These are phyloP conservation scores for Coffea canephora DNA, from an alignment of 257 asterid genomes.

Conservation along the genomic window DNA sequence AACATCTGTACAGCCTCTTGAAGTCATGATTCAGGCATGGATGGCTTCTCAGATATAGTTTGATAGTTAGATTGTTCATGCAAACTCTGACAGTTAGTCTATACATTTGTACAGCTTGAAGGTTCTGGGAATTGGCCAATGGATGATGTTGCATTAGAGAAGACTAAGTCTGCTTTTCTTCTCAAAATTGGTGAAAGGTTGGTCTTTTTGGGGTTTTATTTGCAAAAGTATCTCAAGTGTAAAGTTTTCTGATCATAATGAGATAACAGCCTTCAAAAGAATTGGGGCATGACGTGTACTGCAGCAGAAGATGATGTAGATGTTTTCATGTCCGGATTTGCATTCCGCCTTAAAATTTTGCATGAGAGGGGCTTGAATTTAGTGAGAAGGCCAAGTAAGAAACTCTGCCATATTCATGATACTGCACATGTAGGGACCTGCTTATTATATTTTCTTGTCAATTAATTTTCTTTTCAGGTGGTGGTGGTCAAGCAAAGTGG, in stretches of 20 bases:
- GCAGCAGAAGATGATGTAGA: conserved; percentile 91
- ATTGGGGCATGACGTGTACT: conserved; percentile 57
- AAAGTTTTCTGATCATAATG: conserved; percentile 28
- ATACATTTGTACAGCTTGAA: conserved; percentile 64
- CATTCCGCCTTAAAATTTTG: conserved; percentile 87
- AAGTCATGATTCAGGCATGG: conserved; percentile 92
- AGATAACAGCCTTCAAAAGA: conserved; percentile 68
- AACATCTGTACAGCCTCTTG: conserved; percentile 73
- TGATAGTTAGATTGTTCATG: conserved; percentile 13
- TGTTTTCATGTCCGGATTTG: conserved; percentile 84
- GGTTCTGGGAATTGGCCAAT: conserved; percentile 99
- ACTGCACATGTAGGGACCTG: not conserved
- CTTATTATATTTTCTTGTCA: not conserved
- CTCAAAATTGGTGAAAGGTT: conserved; percentile 93
- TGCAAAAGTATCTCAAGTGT: conserved; percentile 1
- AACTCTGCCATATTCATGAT: conserved; percentile 2
- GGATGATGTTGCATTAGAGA: conserved; percentile 93
- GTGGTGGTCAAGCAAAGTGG: conserved; percentile 44
- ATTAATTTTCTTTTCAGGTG: conserved; percentile 12
- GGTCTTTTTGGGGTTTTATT: conserved; percentile 24
- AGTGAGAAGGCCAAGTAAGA: conserved; percentile 58
- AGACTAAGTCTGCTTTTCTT: conserved; percentile 92
- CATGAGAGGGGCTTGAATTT: conserved; percentile 86
- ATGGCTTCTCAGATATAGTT: conserved; percentile 10
- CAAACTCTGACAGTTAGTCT: conserved; percentile 5